Evolutionary conservation across 768 basidiomycete species (phyloP).

Genomic region (Mycena galericulata): DNA sequence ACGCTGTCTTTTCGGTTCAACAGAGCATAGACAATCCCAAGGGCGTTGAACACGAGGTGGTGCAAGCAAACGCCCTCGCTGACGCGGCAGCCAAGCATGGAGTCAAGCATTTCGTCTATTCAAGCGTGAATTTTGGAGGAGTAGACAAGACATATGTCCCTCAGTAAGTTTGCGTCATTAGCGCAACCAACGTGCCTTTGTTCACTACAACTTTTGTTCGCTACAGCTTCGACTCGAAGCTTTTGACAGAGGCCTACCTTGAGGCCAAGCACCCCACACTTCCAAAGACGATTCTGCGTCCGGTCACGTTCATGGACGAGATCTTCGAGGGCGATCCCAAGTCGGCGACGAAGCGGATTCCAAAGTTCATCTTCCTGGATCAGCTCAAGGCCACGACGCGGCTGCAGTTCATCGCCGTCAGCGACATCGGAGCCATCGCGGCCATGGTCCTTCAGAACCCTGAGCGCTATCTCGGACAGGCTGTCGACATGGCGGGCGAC

Average conservation of each 20-base stretch:
- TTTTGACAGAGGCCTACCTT: slow-evolving; percentile 11
- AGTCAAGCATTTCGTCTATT: slow-evolving; percentile 25
- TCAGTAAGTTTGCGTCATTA: slow-evolving; percentile 24
- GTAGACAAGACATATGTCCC: slow-evolving; percentile 7
- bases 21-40: slow-evolving; percentile 20
- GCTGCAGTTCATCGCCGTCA: slow-evolving; percentile 19
- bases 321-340: not conserved
- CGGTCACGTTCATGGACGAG: slow-evolving; percentile 29
- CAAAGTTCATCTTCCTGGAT: slow-evolving; percentile 15
- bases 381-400: slow-evolving; percentile 21
- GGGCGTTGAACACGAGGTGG: slow-evolving; percentile 11
- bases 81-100: slow-evolving; percentile 20
- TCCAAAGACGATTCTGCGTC: slow-evolving; percentile 20
- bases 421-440: slow-evolving; percentile 26
- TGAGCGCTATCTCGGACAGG: slow-evolving; percentile 2
- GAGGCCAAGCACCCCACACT: slow-evolving; percentile 7
- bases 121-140: slow-evolving; percentile 20
- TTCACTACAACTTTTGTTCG: too few species aligned
- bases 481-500: slow-evolving; percentile 26
- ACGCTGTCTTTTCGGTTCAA: slow-evolving; percentile 27
- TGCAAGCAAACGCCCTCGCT: slow-evolving; percentile 19
- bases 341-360: not conserved
- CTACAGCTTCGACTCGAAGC: slow-evolving; percentile 25
- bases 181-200: too few species aligned
- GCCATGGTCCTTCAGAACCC: slow-evolving; percentile 12